These are phyloP conservation scores for Aristolochia californica DNA, from an alignment of 164 flowering plant species.

Conservation along the genomic window DNA sequence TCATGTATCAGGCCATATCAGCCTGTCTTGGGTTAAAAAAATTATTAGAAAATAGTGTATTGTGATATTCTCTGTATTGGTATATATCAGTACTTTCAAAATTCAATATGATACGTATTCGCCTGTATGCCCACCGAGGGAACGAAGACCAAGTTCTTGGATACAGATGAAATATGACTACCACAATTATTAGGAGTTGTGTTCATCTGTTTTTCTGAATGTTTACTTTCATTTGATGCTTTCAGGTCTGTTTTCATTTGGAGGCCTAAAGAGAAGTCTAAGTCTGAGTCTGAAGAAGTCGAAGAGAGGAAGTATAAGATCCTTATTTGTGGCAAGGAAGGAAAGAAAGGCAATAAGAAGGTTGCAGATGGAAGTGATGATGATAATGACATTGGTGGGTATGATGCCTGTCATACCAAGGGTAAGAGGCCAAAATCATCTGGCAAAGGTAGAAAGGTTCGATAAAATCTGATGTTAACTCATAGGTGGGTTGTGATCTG, in stretches of 20 bases:
- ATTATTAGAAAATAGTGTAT: too few relatives aligned
- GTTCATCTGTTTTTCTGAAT: too few relatives aligned
- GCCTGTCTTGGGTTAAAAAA: too few relatives aligned
- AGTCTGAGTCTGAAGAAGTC: slow-evolving; percentile 18
- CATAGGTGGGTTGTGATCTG: too few relatives aligned
- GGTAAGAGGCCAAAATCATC: slow-evolving; percentile 31
- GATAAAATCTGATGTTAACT: neutral
- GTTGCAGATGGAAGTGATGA: slow-evolving; percentile 38
- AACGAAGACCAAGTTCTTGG: too few relatives aligned
- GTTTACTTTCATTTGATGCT: neutral
- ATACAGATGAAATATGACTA: too few relatives aligned
- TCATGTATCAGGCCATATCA: too few relatives aligned
- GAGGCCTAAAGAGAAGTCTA: slow-evolving; percentile 52
- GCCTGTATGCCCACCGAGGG: too few relatives aligned
- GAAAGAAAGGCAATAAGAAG: slow-evolving; percentile 33
- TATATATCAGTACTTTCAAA: too few relatives aligned
- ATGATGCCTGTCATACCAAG: slow-evolving; percentile 19
- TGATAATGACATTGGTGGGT: slow-evolving; percentile 40
- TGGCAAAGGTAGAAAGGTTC: neutral
- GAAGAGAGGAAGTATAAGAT: slow-evolving; percentile 33
- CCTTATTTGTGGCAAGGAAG: slow-evolving; percentile 34
- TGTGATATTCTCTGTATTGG: too few relatives aligned
- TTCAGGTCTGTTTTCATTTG: slow-evolving; percentile 80
- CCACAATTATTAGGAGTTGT: too few relatives aligned
- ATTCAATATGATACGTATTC: too few relatives aligned